Evolutionary conservation across 202 grass and related monocot species (phyloP), one percentile per base, ranked within the genome.

Genomic region (Setaria italica): DNA sequence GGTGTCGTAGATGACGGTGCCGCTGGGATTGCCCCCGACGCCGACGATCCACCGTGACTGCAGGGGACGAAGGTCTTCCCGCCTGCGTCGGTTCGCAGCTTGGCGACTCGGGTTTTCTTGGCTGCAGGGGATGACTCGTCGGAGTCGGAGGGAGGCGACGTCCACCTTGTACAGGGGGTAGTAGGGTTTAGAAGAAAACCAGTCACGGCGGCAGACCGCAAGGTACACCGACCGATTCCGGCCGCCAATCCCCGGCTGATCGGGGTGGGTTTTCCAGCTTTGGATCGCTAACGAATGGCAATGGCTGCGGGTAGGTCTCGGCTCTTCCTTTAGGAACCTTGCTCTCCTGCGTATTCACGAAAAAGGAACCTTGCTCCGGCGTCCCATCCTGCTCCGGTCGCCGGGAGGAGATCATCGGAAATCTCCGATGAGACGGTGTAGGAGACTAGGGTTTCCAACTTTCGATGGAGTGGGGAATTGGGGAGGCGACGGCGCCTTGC

Each of bases 101-200:
- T 66, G 0, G 32, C 32, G 30, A 35, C 30, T 17, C 30, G 30
- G 32, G 62, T 17, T 65, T 35, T 60, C 55, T 11, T 41, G 4
- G 39, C 39, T 41, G 39, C 39, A 41, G 50, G 14, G 50, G 50
- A 53, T 16, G 74, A 34, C 29, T 33, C 39, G 41, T 13, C 41
- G 39, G 20, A 29, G 9, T 16, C 32, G 34, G 43, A 25, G 68
- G 34, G 43, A 25, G 68, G 41, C 7, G n/a, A 47, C 56, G n/a
- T 11, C 21, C n/a, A 78, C 4, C 57, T 78, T 78, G 57, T 78
- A 62, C 57, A 78, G 56, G 41, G 55, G 43, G 75, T 41, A 67
- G 64, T 46, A 78, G 8, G 76, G 76, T 45, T 48, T 45, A 2
- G 57, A 63, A 48, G 42, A 3, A 5, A 15, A 32, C 76, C 76